A percentile compares a stretch with the other conserved stretches of the same genome.
Conservation (phyloP, 2,329 filamentous ascomycete genomes). For the Colletotrichum incanum region DNA sequence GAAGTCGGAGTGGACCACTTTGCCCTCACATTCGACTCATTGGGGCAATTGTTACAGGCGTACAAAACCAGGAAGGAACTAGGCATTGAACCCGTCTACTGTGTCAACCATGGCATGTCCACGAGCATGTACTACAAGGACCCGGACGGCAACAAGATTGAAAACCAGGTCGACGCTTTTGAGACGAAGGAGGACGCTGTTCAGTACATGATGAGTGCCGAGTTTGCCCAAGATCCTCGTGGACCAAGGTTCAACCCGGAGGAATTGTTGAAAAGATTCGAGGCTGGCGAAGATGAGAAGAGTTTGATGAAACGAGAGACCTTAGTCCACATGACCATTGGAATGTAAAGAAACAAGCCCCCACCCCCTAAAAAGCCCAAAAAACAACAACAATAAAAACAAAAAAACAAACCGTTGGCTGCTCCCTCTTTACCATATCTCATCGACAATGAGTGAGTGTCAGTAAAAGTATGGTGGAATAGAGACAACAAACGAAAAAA, state of each 20-base stretch:
- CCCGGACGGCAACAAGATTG: slow-evolving; percentile 64
- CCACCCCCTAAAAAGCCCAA: too few relatives aligned
- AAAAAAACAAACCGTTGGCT: too few relatives aligned
- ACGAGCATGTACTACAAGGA: slow-evolving; percentile 65
- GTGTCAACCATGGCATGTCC: slow-evolving; percentile 64
- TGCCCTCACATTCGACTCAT: slow-evolving; percentile 56
- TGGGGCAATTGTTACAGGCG: slow-evolving; percentile 54
- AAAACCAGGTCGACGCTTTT: slow-evolving; percentile 64
- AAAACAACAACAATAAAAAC: too few relatives aligned
- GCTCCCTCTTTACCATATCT: too few relatives aligned
- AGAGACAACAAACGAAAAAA: too few relatives aligned
- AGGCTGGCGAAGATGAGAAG: slow-evolving; percentile 23
- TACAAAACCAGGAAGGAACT: slow-evolving; percentile 55
- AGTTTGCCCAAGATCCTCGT: slow-evolving; percentile 58
- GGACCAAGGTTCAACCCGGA: slow-evolving; percentile 28
- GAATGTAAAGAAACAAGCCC: too few relatives aligned
- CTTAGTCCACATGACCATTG: neutral
- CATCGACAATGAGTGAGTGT: too few relatives aligned
- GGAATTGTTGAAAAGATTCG: slow-evolving; percentile 29
- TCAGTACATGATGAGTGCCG: slow-evolving; percentile 55
- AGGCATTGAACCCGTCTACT: slow-evolving; percentile 59
- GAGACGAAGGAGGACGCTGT: slow-evolving; percentile 54
- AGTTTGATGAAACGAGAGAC: slow-evolving; percentile 8
- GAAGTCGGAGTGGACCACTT: slow-evolving; percentile 58
- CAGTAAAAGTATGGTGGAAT: too few relatives aligned